Evolutionary conservation across 345 rosid genomes (phyloP), one percentile per base, ranked within the genome.

Genomic region (Eutrema heterophyllum): DNA sequence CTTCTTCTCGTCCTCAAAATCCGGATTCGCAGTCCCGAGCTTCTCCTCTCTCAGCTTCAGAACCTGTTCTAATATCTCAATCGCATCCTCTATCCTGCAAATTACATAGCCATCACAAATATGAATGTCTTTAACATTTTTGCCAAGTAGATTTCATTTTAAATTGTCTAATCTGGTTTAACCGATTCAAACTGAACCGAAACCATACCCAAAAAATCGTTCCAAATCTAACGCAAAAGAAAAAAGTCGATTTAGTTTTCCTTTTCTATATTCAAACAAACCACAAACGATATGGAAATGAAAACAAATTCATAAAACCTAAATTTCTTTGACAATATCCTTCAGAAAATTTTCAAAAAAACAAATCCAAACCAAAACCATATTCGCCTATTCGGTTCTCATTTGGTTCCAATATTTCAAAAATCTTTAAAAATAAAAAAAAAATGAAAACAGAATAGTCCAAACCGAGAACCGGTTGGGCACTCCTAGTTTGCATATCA

Each of bases 1-100:
- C 64, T 81, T 86, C 95, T 90, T 90, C 82, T 96, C 99, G 18
- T 89, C 99, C 73, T 92, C 96, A 15, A 92, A 96, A 81, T 96
- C 99, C 0, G 98, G 99, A 78, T 96, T 96, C 1, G 99, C 99
- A 21, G 78, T 96, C 61, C 99, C 99, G 0, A 96, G 97, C 87
- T 90, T 88, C 68, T 96, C 99, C 65, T 96, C 99, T 83, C 99
- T 87, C 66, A 96, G 58, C 83, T 92, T 92, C 64, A 92, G 84
- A 67, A 96, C 91, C 65, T 86, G 80, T 82, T 92, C 99, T 84
- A 96, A 71, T 57, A 90, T 90, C 84, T 96, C 97, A 29, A 96
- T 92, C 29, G 99, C 97, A 82, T 96, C 99, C 73, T 84, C 99
- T 27, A 96, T 97, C 83, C 98, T 96, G 87, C 55, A 80, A 56